Evolutionary conservation across 805 yeast genomes (phyloP).

Genomic region (Vanderwaltozyma tropicalis): DNA sequence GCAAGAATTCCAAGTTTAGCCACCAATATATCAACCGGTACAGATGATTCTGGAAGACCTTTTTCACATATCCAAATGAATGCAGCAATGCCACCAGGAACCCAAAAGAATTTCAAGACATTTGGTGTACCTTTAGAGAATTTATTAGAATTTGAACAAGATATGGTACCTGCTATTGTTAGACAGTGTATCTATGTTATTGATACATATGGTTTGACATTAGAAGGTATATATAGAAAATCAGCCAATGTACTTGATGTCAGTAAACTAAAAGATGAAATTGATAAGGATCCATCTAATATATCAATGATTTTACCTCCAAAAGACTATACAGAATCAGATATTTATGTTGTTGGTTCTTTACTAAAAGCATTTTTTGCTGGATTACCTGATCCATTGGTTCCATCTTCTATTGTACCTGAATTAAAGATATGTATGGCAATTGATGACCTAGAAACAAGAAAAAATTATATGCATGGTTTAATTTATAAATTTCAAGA

Average conservation of each 20-base stretch:
- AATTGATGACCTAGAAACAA: slow-evolving; percentile 48
- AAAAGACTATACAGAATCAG: slow-evolving; percentile 56
- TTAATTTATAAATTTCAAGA: slow-evolving; percentile 86
- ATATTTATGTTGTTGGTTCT: slow-evolving; percentile 81
- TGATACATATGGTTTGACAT: slow-evolving; percentile 71
- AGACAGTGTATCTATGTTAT: slow-evolving; percentile 79
- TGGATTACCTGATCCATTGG: slow-evolving; percentile 56
- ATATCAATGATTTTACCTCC: slow-evolving; percentile 45
- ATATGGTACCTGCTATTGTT: slow-evolving; percentile 84
- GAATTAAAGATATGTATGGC: slow-evolving; percentile 48
- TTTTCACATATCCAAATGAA: slow-evolving; percentile 26
- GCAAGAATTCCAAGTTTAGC: slow-evolving; percentile 21
- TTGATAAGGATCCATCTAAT: slow-evolving; percentile 68
- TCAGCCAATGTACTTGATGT: slow-evolving; percentile 71
- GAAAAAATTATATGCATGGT: slow-evolving; percentile 72
- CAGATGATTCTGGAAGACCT: slow-evolving; percentile 23
- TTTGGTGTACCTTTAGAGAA: slow-evolving; percentile 81
- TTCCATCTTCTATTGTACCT: slow-evolving; percentile 20
- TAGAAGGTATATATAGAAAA: slow-evolving; percentile 85
- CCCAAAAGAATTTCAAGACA: slow-evolving; percentile 35
- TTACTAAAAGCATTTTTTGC: slow-evolving; percentile 75
- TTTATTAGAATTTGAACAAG: slow-evolving; percentile 71
- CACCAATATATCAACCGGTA: slow-evolving; percentile 13
- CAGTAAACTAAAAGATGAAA: slow-evolving; percentile 57
- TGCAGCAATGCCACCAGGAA: slow-evolving; percentile 30